Evolutionary conservation across 495 filamentous ascomycete species (phyloP).

Genomic region (Tirmania nivea): DNA sequence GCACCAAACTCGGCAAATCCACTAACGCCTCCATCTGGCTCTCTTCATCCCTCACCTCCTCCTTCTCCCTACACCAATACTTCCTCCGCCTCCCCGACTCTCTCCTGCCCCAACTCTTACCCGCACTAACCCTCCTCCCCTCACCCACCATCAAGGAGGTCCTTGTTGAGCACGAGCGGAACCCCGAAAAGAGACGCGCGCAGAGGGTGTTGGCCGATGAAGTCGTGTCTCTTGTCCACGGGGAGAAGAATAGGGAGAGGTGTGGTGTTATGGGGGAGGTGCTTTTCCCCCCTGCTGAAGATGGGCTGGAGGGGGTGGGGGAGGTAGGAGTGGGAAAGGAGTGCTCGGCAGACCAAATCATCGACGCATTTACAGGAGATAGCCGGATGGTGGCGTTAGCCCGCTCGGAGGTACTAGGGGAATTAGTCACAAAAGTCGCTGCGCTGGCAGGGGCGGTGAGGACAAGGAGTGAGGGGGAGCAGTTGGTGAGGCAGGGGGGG

Average conservation of each 20-base stretch:
- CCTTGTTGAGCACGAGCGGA: conserved; percentile 41
- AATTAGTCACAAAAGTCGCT: conserved; percentile 11
- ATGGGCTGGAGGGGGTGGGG: neutral
- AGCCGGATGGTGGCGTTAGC: conserved; percentile 8
- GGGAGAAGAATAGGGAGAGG: conserved; percentile 32
- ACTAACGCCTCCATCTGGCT: conserved; percentile 92
- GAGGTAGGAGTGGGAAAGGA: neutral
- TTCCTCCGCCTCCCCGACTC: conserved; percentile 67
- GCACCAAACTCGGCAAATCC: conserved; percentile 87
- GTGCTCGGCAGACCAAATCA: conserved; percentile 7
- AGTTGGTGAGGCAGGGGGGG: conserved; percentile 10
- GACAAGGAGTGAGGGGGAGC: conserved; percentile 10
- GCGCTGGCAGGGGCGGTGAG: conserved; percentile 6
- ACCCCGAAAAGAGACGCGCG: conserved; percentile 48
- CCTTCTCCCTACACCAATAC: conserved; percentile 77
- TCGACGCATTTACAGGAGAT: conserved; percentile 4
- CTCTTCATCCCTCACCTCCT: conserved; percentile 51
- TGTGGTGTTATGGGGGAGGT: conserved; percentile 28
- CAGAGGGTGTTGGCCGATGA: conserved; percentile 66
- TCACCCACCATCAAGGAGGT: conserved; percentile 35
- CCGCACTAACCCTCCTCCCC: conserved; percentile 79
- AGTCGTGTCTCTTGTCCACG: conserved; percentile 59
- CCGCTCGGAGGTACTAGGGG: conserved; percentile 8
- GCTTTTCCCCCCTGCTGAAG: conserved; percentile 5
- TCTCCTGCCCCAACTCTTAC: conserved; percentile 57